Percentiles rank a stretch among this genome's conserved stretches.
Evolutionary conservation across 2,329 filamentous ascomycete species (phyloP).

Genomic region (Alternaria atra): DNA sequence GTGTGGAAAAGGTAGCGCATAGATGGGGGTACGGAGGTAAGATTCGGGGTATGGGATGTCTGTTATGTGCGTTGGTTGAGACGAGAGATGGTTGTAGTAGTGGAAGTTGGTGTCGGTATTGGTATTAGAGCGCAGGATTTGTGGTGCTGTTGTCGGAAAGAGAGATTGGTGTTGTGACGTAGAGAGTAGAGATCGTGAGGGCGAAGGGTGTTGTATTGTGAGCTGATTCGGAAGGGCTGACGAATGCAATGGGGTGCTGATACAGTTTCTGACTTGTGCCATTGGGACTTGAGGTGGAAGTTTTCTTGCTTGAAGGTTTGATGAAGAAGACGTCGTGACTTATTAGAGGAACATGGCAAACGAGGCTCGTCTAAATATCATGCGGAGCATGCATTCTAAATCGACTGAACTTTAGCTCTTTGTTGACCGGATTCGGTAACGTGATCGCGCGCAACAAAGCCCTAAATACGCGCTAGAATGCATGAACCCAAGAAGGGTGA

Average conservation of each 20-base stretch:
- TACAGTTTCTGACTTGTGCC: background rate
- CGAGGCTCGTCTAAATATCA: background rate
- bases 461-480: constrained; percentile 8
- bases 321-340: background rate
- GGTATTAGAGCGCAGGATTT: background rate
- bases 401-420: constrained; percentile 8
- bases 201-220: background rate
- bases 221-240: no score
- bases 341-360: no score
- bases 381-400: background rate
- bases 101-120: no score
- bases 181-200: background rate
- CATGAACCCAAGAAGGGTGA: background rate
- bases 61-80: background rate
- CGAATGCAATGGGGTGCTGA: no score
- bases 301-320: background rate
- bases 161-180: background rate
- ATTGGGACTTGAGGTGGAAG: background rate
- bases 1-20: constrained; percentile 19
- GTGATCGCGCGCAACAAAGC: constrained; percentile 23
- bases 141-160: background rate
- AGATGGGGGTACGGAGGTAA: constrained; percentile 21
- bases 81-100: background rate
- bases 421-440: constrained; percentile 16
- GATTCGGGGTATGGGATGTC: constrained; percentile 22